These are phyloP conservation scores for Panicum miliaceum DNA, from an alignment of 176 grass and related monocot genomes.

Conservation along the genomic window DNA sequence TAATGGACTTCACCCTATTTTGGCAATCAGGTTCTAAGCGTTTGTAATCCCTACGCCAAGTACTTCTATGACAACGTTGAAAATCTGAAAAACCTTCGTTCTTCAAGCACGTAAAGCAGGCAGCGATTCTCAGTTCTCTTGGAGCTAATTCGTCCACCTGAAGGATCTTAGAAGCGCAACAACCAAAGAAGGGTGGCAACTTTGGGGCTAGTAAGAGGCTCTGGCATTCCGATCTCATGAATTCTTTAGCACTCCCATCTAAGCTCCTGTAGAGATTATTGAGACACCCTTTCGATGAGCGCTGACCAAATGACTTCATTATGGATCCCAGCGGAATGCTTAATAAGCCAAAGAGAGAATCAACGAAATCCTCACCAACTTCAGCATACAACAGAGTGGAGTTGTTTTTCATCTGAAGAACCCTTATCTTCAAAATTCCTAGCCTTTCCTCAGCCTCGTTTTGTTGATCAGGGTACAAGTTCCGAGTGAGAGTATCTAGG, in stretches of 20 bases:
- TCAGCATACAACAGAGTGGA: constrained; percentile 36
- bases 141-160: neutral
- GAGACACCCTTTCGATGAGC: neutral
- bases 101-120: constrained; percentile 28
- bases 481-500: neutral
- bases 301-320: neutral
- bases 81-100: neutral
- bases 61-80: neutral
- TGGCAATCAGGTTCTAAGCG: too few species aligned
- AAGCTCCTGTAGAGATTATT: constrained; percentile 29
- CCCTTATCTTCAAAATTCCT: neutral
- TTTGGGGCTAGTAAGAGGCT: constrained; percentile 2
- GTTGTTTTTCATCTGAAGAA: constrained; percentile 30
- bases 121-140: neutral
- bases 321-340: constrained; percentile 23
- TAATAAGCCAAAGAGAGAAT: constrained; percentile 22
- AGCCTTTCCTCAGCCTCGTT: neutral
- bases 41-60: too few species aligned
- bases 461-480: neutral
- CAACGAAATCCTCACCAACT: constrained; percentile 22
- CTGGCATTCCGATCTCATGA: neutral
- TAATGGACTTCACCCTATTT: too few species aligned
- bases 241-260: neutral
- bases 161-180: neutral
- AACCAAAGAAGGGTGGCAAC: neutral